Percentiles rank a stretch among this genome's conserved stretches.
Evolutionary conservation across 768 basidiomycete genomes (phyloP).

Genomic region (Mycena crocata): DNA sequence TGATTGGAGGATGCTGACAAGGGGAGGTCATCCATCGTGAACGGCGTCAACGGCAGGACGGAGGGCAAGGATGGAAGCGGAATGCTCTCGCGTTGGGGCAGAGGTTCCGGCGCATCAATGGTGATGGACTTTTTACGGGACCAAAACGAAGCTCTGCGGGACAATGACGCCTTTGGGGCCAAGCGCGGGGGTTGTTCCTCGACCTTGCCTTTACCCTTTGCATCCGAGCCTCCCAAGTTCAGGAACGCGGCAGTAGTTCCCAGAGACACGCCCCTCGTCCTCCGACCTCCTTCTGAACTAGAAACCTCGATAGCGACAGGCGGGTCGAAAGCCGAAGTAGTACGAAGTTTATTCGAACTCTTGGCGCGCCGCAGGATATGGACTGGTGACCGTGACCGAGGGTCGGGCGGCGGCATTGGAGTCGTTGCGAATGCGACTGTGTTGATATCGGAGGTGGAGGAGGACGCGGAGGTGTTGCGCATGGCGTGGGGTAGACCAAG

Average conservation of each 20-base stretch:
- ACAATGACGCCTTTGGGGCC: constrained; percentile 53
- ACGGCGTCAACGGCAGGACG: constrained; percentile 53
- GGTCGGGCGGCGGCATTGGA: constrained; percentile 22
- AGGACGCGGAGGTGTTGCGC: constrained; percentile 54
- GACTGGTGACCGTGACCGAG: constrained; percentile 36
- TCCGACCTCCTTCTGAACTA: constrained; percentile 38
- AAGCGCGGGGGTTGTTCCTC: constrained; percentile 40
- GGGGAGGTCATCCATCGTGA: constrained; percentile 42
- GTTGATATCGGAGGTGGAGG: constrained; percentile 60
- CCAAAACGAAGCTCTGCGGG: constrained; percentile 79
- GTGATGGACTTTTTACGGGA: constrained; percentile 57
- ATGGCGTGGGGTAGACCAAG: constrained; percentile 68
- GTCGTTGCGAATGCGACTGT: constrained; percentile 56
- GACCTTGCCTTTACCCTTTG: constrained; percentile 61
- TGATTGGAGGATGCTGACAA: constrained; percentile 34
- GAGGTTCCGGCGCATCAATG: constrained; percentile 42
- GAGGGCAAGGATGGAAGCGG: constrained; percentile 47
- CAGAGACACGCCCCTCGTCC: constrained; percentile 69
- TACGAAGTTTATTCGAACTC: constrained; percentile 60
- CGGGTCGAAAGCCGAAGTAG: constrained; percentile 37
- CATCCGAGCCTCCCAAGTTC: constrained; percentile 46
- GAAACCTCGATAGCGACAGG: constrained; percentile 21
- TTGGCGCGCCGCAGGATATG: constrained; percentile 59
- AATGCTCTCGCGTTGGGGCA: constrained; percentile 39
- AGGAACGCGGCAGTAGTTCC: constrained; percentile 55